Base-by-base conservation (phyloP, 148 eudicot genomes). In the Polygonum aviculare region DNA sequence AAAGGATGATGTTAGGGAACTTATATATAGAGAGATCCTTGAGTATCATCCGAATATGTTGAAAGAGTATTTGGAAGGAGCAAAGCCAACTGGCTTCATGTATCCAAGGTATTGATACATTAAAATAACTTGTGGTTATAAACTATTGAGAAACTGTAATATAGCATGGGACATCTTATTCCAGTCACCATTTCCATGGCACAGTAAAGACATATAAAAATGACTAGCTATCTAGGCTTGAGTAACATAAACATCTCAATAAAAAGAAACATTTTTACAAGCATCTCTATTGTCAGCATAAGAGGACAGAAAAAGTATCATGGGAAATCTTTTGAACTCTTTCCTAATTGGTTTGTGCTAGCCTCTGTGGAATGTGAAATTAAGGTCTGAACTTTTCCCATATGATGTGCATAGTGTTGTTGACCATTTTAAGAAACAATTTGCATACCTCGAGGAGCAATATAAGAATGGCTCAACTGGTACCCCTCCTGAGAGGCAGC, bases 31-130 rank as follows among this genome's bases (percentile, higher is more conserved):
- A 35, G 98, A 95, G 78, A 95, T 92, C 84, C 97, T 94, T 44
- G 98, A 94, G 79, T 94, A 94, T 77, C 98, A 94, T 83, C 98
- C 97, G 16, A 77, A 92, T 74, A 92, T 94, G 97, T 80, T 94
- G 87, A 89, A 92, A 82, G 98, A 94, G 79, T 84, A 39, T 77
- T 50, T 89, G 62, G 96, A 94, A 71, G 98, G 98, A 60, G 81
- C 90, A 54, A 96, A 92, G 74, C 96, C 93, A 69, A 94, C 96
- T 47, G 82, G 85, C 77, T 94, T 90, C 86, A 94, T 94, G 96
- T 94, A 92, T 86, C 98, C 98, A 47, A 94, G 98, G 98, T 94
- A 82, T 71, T 59, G 60, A 67, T 73, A 74, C 41, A 19, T 67
- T 21, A 67, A 71, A 22, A 16, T 49, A 7, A 54, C 60, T 14